These are phyloP conservation scores for Sequoia sempervirens DNA, from an alignment of 75 land plant genomes.

Conservation along the genomic window DNA sequence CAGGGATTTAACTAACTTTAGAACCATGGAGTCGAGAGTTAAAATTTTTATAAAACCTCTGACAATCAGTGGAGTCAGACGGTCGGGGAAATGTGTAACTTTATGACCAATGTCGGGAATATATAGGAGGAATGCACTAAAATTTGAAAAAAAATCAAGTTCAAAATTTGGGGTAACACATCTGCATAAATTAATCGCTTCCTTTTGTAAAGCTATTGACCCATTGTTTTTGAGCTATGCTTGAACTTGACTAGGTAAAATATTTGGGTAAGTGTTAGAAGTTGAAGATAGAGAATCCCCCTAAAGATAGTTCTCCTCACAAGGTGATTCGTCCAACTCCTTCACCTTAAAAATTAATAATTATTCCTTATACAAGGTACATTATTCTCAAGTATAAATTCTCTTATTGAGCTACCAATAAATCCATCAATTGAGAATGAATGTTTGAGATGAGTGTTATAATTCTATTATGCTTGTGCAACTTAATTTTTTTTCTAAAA, in stretches of 20 bases:
- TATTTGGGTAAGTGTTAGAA: background rate
- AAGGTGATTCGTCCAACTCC: background rate
- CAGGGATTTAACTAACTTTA: too few species aligned
- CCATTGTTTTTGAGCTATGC: background rate
- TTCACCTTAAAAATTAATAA: background rate
- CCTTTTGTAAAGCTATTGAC: background rate
- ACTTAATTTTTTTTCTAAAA: background rate
- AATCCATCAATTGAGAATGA: background rate
- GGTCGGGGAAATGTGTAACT: too few species aligned
- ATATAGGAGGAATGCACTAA: too few species aligned
- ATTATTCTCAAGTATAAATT: background rate
- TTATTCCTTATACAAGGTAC: background rate
- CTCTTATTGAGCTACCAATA: background rate
- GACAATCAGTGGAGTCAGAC: too few species aligned
- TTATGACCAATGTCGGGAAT: too few species aligned
- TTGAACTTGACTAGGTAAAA: background rate
- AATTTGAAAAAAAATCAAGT: too few species aligned
- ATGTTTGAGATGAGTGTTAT: background rate
- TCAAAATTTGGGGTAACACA: too few species aligned
- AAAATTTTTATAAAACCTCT: too few species aligned
- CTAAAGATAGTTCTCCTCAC: background rate
- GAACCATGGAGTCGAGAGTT: too few species aligned
- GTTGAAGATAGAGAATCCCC: background rate
- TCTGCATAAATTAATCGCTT: background rate
- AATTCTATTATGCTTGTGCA: slow-evolving; percentile 1